Evolutionary conservation across 2,329 filamentous ascomycete genomes (phyloP), one percentile per base, ranked within the genome.

Genomic region (Penicillium thymicola): DNA sequence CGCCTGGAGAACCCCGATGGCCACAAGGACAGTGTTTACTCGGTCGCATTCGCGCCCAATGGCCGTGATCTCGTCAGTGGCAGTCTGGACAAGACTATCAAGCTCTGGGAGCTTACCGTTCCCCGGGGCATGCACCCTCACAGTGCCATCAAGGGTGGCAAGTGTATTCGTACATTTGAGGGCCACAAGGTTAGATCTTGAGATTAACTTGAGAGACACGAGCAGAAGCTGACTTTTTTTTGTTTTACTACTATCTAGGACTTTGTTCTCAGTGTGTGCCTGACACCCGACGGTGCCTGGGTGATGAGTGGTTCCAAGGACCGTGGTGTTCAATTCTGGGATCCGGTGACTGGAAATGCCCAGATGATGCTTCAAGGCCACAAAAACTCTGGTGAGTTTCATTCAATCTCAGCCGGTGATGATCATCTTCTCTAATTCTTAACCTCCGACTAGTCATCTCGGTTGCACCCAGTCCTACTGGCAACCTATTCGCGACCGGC

Each of bases 361-460:
- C 93, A 97, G 77, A 88, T 99, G 73, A 97, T 97, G 94, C 84
- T 99, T 60, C 94, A 97, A 76, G 94, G 94, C 27, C 94, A 99
- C 75, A 97, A 97, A 82, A 97, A 97, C 77, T 96, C 91, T 11
- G 84, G 85, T 86, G 74, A 68, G 81, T 76, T 27, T 54, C 45
- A 50, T 32, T 47, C 41, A 38, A 25, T 21, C 21, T 21, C 21
- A 21, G 21, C 21, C 21, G 21, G 21, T 21, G 21, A 3, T 21
- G 21, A 21, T 21, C 21, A 21, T 21, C 21, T 21, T 21, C 21
- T 36, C 28, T 36, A 42, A 52, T 45, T 60, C 38, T 57, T 58
- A 57, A 55, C 38, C 38, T 23, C 4, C 5, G 41, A 58, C 52
- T 65, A 86, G 94, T 99, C 67, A 97, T 97, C 68, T 97, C 92